Evolutionary conservation across 2,329 filamentous ascomycete species (phyloP), one percentile per base, ranked within the genome.

Genomic region (Aspergillus jensenii): DNA sequence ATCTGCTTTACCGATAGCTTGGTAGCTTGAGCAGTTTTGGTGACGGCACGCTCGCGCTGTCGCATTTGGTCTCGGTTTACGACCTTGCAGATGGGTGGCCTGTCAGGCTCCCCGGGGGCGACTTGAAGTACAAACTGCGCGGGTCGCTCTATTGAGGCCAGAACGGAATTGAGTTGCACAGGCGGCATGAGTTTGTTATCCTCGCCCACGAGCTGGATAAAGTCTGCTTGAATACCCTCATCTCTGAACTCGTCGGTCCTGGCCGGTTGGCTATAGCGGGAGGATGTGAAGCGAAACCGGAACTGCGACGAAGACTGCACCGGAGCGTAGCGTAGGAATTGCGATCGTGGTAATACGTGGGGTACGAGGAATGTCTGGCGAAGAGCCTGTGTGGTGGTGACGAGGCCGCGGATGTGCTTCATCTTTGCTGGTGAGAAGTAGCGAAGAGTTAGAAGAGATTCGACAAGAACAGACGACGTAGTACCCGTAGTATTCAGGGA

Each of bases 1-100:
- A 97, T 74, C 70, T 88, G 88, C 78, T 97, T 97, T 15, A 74
- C 70, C 65, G 68, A 72, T 59, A 63, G 74, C 71, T 61, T 76
- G 68, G 65, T 66, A 65, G 78, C 53, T 71, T 76, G 63, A 70
- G 78, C 65, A 76, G 67, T 59, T 56, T 70, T 68, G 17, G 69
- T 66, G 56, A 73, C 71, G 19, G 71, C 68, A 55, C 79, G 74
- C 55, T 81, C 76, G 21, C 74, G 74, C 64, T 79, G 67, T 69
- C 74, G 79, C 54, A 82, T 75, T 1, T 78, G 82, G 46, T 74
- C 73, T 65, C 87, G 87, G 71, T 86, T 81, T 31, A 90, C 71
- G 46, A 96, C 79, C 65, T 86, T 88, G 81, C 91, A 96, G 35
- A 93, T 81, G 1, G 90, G 86, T 76, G 72, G 58, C 62, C 70